A percentile compares a stretch with the other conserved stretches of the same genome.
Evolutionary conservation across 805 yeast species (phyloP).

Genomic region (Ogataea dorogensis): DNA sequence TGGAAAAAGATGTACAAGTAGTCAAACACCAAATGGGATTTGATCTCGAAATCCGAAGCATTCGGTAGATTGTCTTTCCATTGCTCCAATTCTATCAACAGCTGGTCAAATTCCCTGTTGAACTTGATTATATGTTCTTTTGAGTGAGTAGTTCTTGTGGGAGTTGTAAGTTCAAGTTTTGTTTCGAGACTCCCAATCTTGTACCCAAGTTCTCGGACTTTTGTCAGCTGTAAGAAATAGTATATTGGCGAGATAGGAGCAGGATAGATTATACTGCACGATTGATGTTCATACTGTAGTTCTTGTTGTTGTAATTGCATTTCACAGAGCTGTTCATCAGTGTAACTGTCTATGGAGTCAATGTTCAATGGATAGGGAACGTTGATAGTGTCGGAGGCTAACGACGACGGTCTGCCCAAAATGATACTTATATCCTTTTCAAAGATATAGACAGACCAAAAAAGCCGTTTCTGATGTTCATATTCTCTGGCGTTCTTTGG

Average conservation of each 20-base stretch:
- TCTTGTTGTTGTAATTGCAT: slow-evolving; percentile 1
- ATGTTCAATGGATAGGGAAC: slow-evolving; percentile 1
- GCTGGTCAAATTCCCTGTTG: background rate
- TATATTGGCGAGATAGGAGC: background rate
- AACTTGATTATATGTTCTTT: background rate
- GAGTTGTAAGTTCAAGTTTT: background rate
- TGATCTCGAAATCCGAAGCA: background rate
- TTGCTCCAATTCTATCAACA: background rate
- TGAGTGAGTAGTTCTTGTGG: background rate
- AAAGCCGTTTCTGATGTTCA: background rate
- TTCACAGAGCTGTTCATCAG: background rate
- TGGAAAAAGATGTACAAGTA: background rate
- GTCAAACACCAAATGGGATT: background rate
- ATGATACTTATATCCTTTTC: slow-evolving; percentile 1
- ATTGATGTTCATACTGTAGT: background rate
- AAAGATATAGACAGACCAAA: slow-evolving; percentile 1
- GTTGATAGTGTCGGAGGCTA: background rate
- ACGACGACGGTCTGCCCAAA: slow-evolving; percentile 1
- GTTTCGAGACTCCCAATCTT: background rate
- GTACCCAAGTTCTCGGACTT: background rate
- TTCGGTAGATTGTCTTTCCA: background rate
- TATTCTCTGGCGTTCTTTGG: background rate
- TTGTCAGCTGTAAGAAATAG: slow-evolving; percentile 1
- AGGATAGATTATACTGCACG: background rate
- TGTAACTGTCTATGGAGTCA: background rate